Base-by-base conservation (phyloP, 129 eudicot species). In the Ambrosia artemisiifolia region DNA sequence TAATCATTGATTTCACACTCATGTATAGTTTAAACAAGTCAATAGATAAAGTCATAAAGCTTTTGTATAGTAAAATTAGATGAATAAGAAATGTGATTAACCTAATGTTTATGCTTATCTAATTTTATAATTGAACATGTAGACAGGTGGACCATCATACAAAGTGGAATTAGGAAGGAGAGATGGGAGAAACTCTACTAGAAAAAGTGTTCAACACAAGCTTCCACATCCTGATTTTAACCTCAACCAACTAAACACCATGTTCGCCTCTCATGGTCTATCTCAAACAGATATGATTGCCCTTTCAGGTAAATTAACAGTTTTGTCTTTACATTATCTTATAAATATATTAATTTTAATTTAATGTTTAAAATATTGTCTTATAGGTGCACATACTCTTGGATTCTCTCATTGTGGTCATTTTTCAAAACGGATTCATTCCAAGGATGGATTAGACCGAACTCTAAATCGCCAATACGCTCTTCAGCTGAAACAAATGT, bases 131-230 rank as follows among this genome's bases (percentile, higher is more conserved):
- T 12, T 11, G 17, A n/a, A 75, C 42, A 32, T 36, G 36, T 70
- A 91, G 97, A 68, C 88, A 12, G 97, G 97, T 70, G 97, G 97
- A 32, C 95, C 95, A 69, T 67, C 61, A 8, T 91, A 85, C 49
- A 69, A 60, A 0, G 95, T 88, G 64, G 95, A 88, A 73, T 66
- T 88, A 35, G 95, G 97, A 54, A 63, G 97, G 36, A 68, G 88
- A 75, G 97, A 91, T 76, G 92, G 97, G 19, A 86, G 86, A 80
- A 56, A 78, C 4, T 91, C 95, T 2, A 88, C 88, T 0, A 77
- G 36, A 13, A 75, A 79, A 44, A 80, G 92, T 50, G 97, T 91
- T 13, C 86, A 82, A 63, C 73, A 34, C 17, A 68, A 11, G 5
- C 88, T 91, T 48, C 92, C 97, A 49, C 84, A 75, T 18, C 66